phyloP scores from a whole-genome alignment of 441 rosid genomes.

The Manihot esculenta region DNA sequence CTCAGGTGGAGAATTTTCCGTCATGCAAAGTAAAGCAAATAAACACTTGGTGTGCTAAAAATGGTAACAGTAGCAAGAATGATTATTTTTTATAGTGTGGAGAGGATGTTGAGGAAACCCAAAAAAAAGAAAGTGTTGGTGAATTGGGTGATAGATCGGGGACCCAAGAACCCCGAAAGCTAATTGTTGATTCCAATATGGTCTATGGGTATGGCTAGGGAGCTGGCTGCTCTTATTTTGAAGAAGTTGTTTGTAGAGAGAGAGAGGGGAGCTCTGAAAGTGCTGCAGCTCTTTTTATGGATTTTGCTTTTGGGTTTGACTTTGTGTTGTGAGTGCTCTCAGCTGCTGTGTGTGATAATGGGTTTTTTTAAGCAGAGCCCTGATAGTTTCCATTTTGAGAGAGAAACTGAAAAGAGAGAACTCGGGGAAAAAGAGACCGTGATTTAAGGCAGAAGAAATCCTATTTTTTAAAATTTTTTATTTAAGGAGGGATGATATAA shows the following conservation, averaged over 20 bases:
- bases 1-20: slow-evolving; percentile 49
- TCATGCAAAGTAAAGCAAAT: slow-evolving; percentile 25
- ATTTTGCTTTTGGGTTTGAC: too few relatives aligned
- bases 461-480: too few relatives aligned
- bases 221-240: slow-evolving; percentile 9
- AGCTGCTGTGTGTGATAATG: not conserved
- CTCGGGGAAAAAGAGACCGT: too few relatives aligned
- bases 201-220: slow-evolving; percentile 19
- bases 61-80: not conserved
- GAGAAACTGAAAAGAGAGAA: too few relatives aligned
- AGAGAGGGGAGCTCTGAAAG: not conserved
- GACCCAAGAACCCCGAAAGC: too few relatives aligned
- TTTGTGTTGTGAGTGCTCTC: not conserved
- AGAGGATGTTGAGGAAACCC: slow-evolving; percentile 18
- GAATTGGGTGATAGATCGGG: too few relatives aligned
- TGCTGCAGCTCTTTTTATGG: not conserved
- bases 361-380: not conserved
- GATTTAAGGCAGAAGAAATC: too few relatives aligned
- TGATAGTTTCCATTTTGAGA: not conserved
- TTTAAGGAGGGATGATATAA: too few relatives aligned
- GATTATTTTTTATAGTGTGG: not conserved
- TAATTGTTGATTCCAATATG: too few relatives aligned
- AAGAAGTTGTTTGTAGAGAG: not conserved
- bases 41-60: not conserved
- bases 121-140: slow-evolving; percentile 32